Evolutionary conservation across 208 protist genomes (phyloP).

Genomic region (Vickermania spadyakhi): DNA sequence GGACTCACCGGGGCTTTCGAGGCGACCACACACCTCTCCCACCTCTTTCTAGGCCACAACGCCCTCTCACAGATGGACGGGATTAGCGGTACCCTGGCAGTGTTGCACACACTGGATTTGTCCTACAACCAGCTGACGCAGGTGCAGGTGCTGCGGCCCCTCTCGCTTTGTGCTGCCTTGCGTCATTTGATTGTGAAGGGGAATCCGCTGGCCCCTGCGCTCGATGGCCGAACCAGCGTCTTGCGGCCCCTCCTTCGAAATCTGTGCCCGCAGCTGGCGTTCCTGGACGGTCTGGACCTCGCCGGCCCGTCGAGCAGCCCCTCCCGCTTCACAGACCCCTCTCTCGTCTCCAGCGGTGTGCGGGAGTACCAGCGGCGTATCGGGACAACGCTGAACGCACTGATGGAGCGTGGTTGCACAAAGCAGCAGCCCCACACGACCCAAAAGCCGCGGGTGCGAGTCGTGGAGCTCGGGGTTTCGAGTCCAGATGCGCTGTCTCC

Average conservation of each 20-base stretch:
- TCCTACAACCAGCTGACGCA: constrained; percentile 56
- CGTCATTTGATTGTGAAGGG: constrained; percentile 59
- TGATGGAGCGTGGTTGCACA: too few species aligned
- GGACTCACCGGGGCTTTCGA: constrained; percentile 8
- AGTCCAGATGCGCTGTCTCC: too few species aligned
- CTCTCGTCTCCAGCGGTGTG: constrained; percentile 13
- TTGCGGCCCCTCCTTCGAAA: constrained; percentile 60
- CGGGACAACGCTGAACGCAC: not conserved
- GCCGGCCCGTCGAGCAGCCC: not conserved
- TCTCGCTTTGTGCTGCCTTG: constrained; percentile 61
- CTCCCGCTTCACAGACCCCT: constrained; percentile 10
- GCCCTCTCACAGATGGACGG: constrained; percentile 43
- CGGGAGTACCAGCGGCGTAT: not conserved
- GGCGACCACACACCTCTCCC: constrained; percentile 14
- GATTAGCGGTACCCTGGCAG: constrained; percentile 39
- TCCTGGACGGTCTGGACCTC: constrained; percentile 57
- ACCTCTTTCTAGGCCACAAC: constrained; percentile 81
- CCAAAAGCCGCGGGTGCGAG: too few species aligned
- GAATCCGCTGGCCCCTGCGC: constrained; percentile 34
- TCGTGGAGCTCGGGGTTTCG: too few species aligned
- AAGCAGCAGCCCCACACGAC: too few species aligned
- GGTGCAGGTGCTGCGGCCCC: constrained; percentile 36
- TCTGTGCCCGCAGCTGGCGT: constrained; percentile 64
- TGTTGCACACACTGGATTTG: constrained; percentile 83
- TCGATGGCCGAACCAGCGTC: not conserved